Evolutionary conservation across 2,329 filamentous ascomycete species (phyloP).

Genomic region (Pseudogymnoascus sp.): DNA sequence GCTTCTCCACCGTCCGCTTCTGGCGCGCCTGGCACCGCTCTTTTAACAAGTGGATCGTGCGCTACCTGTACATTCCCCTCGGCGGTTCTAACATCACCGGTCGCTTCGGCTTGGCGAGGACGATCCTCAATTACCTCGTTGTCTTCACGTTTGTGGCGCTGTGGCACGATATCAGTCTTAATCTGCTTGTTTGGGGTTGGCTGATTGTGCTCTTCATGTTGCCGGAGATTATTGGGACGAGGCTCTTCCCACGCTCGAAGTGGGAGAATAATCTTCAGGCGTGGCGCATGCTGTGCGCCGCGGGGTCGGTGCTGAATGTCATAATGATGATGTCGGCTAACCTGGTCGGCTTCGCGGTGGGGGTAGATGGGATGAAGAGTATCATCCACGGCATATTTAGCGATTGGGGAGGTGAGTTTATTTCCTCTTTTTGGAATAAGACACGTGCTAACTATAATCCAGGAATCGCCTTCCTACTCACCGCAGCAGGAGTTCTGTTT

Average conservation of each 20-base stretch:
- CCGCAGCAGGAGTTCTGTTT: slow-evolving; percentile 69
- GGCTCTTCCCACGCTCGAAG: slow-evolving; percentile 61
- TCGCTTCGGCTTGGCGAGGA: slow-evolving; percentile 43
- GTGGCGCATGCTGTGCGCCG: slow-evolving; percentile 73
- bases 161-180: slow-evolving; percentile 94
- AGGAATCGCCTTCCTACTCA: slow-evolving; percentile 61
- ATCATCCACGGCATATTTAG: slow-evolving; percentile 69
- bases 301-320: slow-evolving; percentile 75
- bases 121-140: slow-evolving; percentile 67
- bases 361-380: slow-evolving; percentile 75
- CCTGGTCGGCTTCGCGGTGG: slow-evolving; percentile 88
- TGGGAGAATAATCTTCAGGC: slow-evolving; percentile 63
- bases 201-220: slow-evolving; percentile 89
- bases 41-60: slow-evolving; percentile 89
- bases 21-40: slow-evolving; percentile 96
- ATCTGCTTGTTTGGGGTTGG: slow-evolving; percentile 93
- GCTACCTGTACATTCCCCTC: slow-evolving; percentile 89
- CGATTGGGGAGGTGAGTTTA: slow-evolving; percentile 57
- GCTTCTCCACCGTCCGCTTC: slow-evolving; percentile 83
- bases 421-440: slow-evolving; percentile 5
- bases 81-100: slow-evolving; percentile 58
- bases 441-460: neutral
- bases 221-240: slow-evolving; percentile 68
- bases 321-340: slow-evolving; percentile 96
- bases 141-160: slow-evolving; percentile 96